Evolutionary conservation across 805 yeast species (phyloP).

Genomic region (Vanderwaltozyma polyspora): DNA sequence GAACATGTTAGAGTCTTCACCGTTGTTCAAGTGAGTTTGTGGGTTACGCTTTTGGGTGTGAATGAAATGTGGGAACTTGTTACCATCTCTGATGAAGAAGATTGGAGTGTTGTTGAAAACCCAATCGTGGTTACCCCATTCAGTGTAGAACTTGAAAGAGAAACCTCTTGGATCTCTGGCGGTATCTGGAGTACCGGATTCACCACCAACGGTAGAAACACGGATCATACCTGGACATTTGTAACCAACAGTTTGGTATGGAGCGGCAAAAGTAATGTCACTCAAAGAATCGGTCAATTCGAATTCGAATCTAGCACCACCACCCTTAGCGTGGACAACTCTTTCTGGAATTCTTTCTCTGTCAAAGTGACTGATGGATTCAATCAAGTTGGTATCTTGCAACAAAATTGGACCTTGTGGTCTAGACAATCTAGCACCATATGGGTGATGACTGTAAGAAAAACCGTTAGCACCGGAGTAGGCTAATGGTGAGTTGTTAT

Average conservation of each 20-base stretch:
- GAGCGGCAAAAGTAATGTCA: constrained; percentile 37
- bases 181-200: constrained; percentile 68
- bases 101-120: constrained; percentile 82
- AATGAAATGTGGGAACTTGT: constrained; percentile 78
- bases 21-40: constrained; percentile 32
- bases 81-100: constrained; percentile 65
- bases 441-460: constrained; percentile 41
- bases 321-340: constrained; percentile 58
- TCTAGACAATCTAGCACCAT: constrained; percentile 43
- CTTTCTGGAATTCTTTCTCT: constrained; percentile 58
- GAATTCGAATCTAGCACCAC: constrained; percentile 50
- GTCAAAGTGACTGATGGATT: constrained; percentile 48
- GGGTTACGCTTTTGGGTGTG: constrained; percentile 87
- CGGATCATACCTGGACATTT: constrained; percentile 34
- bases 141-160: constrained; percentile 68
- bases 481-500: constrained; percentile 9
- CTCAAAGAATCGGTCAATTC: constrained; percentile 47
- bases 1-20: constrained; percentile 36
- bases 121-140: constrained; percentile 76
- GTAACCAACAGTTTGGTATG: constrained; percentile 33
- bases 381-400: constrained; percentile 49
- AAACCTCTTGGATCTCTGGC: constrained; percentile 86
- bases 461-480: constrained; percentile 43
- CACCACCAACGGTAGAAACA: constrained; percentile 81
- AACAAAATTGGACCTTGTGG: constrained; percentile 46